Evolutionary conservation across 2,329 filamentous ascomycete genomes (phyloP).

Genomic region (Hymenoscyphus fraxineus): DNA sequence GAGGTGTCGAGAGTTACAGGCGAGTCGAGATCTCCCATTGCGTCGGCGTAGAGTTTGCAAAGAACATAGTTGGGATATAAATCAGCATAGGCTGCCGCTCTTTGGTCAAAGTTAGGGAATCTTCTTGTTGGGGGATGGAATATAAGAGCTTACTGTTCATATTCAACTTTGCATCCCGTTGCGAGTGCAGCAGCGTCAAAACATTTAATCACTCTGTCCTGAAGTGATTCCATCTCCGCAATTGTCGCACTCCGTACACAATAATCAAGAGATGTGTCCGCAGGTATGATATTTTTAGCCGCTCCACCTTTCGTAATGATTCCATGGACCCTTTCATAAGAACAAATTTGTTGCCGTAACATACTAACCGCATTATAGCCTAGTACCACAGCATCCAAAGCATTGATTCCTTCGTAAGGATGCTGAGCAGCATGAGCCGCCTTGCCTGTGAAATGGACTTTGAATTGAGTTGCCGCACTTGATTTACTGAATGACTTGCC

Average conservation of each 20-base stretch:
- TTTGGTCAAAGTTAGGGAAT: conserved; percentile 1
- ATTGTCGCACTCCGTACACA: conserved; percentile 22
- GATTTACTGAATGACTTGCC: conserved; percentile 5
- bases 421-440: conserved; percentile 38
- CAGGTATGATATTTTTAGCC: conserved; percentile 39
- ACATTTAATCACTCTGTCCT: conserved; percentile 23
- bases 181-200: conserved; percentile 28
- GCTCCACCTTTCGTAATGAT: conserved; percentile 39
- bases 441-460: conserved; percentile 29
- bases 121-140: no score
- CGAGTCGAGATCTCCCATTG: conserved; percentile 18
- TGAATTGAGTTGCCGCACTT: conserved; percentile 19
- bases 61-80: conserved; percentile 21
- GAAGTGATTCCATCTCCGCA: conserved; percentile 17
- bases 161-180: conserved; percentile 27
- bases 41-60: conserved; percentile 20
- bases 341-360: conserved; percentile 33
- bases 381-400: conserved; percentile 38
- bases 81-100: conserved; percentile 25
- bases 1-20: conserved; percentile 15
- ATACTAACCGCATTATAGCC: conserved; percentile 36
- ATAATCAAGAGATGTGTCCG: conserved; percentile 19
- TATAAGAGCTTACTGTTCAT: conserved; percentile 30
- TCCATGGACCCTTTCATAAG: conserved; percentile 36
- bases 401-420: conserved; percentile 40